phyloP scores from a whole-genome alignment of 2,329 filamentous ascomycete species.

The Fusarium newnesense region DNA sequence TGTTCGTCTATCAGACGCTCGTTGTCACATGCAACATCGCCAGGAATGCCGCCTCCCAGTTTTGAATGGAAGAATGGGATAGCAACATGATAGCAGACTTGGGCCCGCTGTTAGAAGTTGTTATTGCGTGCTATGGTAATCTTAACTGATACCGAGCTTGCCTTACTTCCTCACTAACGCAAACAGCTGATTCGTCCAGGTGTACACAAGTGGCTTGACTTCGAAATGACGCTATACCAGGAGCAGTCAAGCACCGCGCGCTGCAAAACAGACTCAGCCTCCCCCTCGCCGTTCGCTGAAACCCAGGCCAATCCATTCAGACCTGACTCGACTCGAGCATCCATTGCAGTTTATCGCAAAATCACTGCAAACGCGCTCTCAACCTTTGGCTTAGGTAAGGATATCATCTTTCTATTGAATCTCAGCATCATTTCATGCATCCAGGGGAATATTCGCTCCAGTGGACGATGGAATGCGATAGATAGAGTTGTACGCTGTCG shows the following conservation, averaged over 20 bases:
- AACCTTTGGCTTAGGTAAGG: conserved; percentile 48
- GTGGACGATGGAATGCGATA: conserved; percentile 29
- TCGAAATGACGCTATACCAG: conserved; percentile 43
- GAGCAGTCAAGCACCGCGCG: conserved; percentile 42
- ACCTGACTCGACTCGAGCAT: conserved; percentile 37
- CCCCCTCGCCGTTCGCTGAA: conserved; percentile 44
- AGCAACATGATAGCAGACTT: not conserved
- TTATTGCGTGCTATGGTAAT: not conserved
- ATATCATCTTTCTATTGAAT: conserved; percentile 38
- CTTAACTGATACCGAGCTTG: not conserved
- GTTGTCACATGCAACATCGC: conserved; percentile 25
- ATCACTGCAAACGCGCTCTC: conserved; percentile 36
- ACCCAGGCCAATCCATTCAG: conserved; percentile 46
- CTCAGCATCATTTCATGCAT: conserved; percentile 5
- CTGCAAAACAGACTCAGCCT: conserved; percentile 36
- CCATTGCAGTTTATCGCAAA: conserved; percentile 44
- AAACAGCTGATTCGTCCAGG: conserved; percentile 39
- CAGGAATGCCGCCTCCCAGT: not conserved
- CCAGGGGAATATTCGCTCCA: not conserved
- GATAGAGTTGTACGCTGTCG: conserved; percentile 34
- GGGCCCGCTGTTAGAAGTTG: conserved; percentile 9
- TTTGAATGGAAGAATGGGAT: not conserved
- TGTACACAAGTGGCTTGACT: conserved; percentile 32
- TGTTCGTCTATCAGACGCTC: not conserved
- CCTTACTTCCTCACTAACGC: conserved; percentile 5